Evolutionary conservation across 352 stramenopile species (phyloP).

Genomic region (Discostella stelligera): DNA sequence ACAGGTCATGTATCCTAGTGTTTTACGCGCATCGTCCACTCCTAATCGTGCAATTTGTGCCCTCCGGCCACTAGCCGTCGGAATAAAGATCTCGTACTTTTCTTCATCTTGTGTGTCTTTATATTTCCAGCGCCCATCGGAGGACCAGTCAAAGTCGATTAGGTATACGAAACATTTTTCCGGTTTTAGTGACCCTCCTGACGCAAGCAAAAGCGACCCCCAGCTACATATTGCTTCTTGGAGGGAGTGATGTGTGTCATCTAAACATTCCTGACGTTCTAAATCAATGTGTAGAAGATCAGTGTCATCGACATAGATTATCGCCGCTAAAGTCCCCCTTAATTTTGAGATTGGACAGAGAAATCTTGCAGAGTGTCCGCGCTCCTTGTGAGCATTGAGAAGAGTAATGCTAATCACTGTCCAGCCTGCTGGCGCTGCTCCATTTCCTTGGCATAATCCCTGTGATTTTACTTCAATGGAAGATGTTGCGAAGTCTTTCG

Average conservation of each 20-base stretch:
- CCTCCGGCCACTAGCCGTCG: not conserved
- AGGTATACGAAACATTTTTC: conserved; percentile 1
- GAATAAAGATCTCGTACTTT: not conserved
- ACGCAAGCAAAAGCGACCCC: not conserved
- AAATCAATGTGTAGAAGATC: conserved; percentile 6
- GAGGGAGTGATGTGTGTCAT: not conserved
- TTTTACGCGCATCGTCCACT: not conserved
- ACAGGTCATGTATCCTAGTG: not conserved
- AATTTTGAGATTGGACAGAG: conserved; percentile 1
- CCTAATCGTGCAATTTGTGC: not conserved
- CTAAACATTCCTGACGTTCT: not conserved
- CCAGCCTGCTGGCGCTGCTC: too few species aligned
- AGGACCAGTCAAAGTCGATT: not conserved
- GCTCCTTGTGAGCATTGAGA: not conserved
- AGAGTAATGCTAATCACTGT: conserved; percentile 18
- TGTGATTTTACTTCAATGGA: not conserved
- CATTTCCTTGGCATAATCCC: conserved; percentile 10
- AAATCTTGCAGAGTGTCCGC: conserved; percentile 2
- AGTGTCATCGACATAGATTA: too few species aligned
- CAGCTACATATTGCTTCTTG: not conserved
- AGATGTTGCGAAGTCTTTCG: not conserved
- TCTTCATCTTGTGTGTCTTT: not conserved
- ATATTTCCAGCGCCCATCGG: not conserved
- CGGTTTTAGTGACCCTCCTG: not conserved
- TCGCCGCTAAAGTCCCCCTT: not conserved